These are phyloP conservation scores for Saksenaea vasiformis DNA, from an alignment of 371 early-diverging fungal species.

Conservation along the genomic window DNA sequence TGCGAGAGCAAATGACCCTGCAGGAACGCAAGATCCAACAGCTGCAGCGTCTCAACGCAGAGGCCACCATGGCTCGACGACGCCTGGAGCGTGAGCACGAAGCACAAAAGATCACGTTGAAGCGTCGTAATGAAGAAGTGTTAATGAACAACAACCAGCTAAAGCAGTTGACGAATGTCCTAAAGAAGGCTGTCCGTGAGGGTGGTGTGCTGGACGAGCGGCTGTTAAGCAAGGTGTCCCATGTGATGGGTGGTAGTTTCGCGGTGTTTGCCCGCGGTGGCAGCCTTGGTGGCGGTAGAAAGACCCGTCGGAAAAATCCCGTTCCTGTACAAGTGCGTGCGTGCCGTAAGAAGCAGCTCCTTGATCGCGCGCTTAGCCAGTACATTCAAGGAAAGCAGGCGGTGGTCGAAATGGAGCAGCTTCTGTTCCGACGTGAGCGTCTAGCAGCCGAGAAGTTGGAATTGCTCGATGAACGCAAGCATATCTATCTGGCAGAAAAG, in stretches of 20 bases:
- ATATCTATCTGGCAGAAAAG: constrained; percentile 64
- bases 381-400: constrained; percentile 57
- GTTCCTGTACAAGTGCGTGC: constrained; percentile 46
- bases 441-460: constrained; percentile 74
- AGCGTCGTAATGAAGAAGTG: constrained; percentile 50
- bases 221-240: constrained; percentile 27
- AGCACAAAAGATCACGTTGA: constrained; percentile 53
- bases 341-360: constrained; percentile 58
- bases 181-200: constrained; percentile 44
- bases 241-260: constrained; percentile 33
- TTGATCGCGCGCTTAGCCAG: constrained; percentile 60
- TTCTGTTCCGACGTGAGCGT: constrained; percentile 56
- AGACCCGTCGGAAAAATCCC: constrained; percentile 41
- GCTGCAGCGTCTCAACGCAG: constrained; percentile 73
- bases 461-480: constrained; percentile 70
- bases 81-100: constrained; percentile 68
- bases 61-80: constrained; percentile 66
- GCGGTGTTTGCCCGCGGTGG: constrained; percentile 29
- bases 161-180: constrained; percentile 44
- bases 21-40: constrained; percentile 77
- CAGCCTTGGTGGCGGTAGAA: constrained; percentile 45
- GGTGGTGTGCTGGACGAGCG: constrained; percentile 40
- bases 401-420: constrained; percentile 52
- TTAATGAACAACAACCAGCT: constrained; percentile 56
- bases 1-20: constrained; percentile 63